These are phyloP conservation scores for Arxiozyma slooffiae DNA, from an alignment of 1,139 yeast genomes.

Conservation along the genomic window DNA sequence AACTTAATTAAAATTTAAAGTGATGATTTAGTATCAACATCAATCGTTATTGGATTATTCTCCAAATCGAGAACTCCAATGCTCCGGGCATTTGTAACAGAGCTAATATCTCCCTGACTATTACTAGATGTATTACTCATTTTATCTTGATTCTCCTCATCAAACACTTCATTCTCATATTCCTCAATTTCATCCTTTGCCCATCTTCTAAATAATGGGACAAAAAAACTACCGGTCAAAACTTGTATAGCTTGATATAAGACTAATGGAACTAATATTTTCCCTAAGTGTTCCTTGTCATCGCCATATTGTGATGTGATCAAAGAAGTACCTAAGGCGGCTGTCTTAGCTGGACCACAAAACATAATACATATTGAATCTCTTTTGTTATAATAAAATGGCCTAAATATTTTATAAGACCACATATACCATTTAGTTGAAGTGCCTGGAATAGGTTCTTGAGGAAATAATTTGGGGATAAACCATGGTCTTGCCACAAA, in stretches of 20 bases:
- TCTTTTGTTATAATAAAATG: constrained; percentile 58
- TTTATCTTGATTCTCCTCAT: background rate
- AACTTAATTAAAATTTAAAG: background rate
- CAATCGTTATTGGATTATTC: background rate
- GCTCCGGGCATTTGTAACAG: background rate
- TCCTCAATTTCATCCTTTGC: constrained; percentile 27
- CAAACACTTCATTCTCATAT: constrained; percentile 5
- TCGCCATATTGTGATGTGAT: constrained; percentile 72
- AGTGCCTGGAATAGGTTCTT: constrained; percentile 37
- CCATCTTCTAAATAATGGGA: constrained; percentile 60
- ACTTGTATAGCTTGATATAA: constrained; percentile 83
- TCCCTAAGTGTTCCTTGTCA: constrained; percentile 51
- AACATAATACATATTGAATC: constrained; percentile 75
- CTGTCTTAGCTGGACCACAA: constrained; percentile 90
- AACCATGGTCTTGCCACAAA: constrained; percentile 53
- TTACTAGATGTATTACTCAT: background rate
- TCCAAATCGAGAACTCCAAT: background rate
- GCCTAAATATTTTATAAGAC: constrained; percentile 39
- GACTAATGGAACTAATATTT: constrained; percentile 68
- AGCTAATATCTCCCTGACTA: background rate
- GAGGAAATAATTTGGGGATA: constrained; percentile 36
- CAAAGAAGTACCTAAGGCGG: constrained; percentile 80
- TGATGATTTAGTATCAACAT: background rate
- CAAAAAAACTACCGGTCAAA: constrained; percentile 60
- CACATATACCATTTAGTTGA: constrained; percentile 37